Evolutionary conservation across 305 asterid species (phyloP).

Genomic region (Fraxinus sp.): DNA sequence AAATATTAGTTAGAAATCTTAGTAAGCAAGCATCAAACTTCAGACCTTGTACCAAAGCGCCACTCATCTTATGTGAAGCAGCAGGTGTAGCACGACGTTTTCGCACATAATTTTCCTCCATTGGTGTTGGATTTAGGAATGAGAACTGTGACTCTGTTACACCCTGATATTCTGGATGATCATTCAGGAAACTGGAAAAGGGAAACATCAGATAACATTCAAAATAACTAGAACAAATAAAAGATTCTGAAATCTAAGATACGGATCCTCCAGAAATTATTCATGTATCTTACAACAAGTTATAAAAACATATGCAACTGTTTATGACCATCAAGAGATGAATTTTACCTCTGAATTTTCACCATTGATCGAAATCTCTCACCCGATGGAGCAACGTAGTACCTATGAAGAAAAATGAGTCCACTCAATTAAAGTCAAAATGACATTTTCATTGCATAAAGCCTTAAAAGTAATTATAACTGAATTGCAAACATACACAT

Average conservation of each 20-base stretch:
- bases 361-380: conserved; percentile 64
- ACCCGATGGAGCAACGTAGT: conserved; percentile 66
- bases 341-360: conserved; percentile 51
- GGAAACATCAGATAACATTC: conserved; percentile 22
- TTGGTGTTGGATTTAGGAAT: conserved; percentile 72
- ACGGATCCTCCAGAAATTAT: not conserved
- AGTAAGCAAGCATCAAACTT: not conserved
- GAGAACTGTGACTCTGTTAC: conserved; percentile 55
- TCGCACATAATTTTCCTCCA: conserved; percentile 62
- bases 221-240: conserved; percentile 17
- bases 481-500: conserved; percentile 58
- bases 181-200: conserved; percentile 53
- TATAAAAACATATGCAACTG: not conserved
- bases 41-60: not conserved
- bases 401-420: conserved; percentile 39
- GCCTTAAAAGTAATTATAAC: not conserved
- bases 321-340: not conserved
- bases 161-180: conserved; percentile 54
- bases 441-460: not conserved
- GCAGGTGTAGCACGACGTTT: conserved; percentile 49
- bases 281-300: not conserved
- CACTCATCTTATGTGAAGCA: not conserved
- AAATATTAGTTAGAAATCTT: not conserved
- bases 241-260: conserved; percentile 1
- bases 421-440: conserved; percentile 1